Base-by-base conservation (phyloP, 345 rosid species). In the Pistacia vera region DNA sequence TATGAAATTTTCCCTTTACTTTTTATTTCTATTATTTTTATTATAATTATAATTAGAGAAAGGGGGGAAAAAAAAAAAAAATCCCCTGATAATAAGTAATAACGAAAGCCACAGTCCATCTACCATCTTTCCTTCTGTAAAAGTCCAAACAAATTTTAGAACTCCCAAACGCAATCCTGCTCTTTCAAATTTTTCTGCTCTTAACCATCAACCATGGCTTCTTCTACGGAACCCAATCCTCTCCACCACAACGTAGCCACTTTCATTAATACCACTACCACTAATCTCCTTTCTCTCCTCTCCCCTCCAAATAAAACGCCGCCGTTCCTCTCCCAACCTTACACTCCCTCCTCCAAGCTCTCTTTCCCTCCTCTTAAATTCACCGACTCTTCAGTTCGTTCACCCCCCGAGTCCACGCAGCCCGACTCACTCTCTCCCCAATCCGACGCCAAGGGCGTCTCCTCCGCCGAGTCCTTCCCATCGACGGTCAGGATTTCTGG, bases 401-500 rank as follows among this genome's bases (percentile, higher is more conserved):
- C 83, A 2, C 78, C 81, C 51, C 68, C 74, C 65, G 85, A 81
- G 52, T 81, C 88, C 54, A 2, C 83, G 61, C 87, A 65, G 57
- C 72, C 82, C 0, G 89, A 83, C 79, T 82, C 92, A 17, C 62
- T 83, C 61, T 83, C 90, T 13, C 70, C 92, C 51, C 88, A 84
- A 68, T 79, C 95, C 58, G 74, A 85, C 20, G 80, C 83, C 54
- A 83, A 80, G 75, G 88, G 85, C 64, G 75, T 74, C 0, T 78
- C 93, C 3, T 75, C 92, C 11, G 75, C 90, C 30, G 88, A 85
- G 70, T 82, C 92, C 8, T 86, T 92, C 79, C 93, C 97, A 18
- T 91, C 99, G 25, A 83, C 98, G 62, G 88, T 96, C 77, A 87
- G 91, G 91, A 82, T 91, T 68, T 80, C 93, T 4, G 90, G 91